Evolutionary conservation across 208 protist genomes (phyloP).

Genomic region (Trypanosoma caninum): DNA sequence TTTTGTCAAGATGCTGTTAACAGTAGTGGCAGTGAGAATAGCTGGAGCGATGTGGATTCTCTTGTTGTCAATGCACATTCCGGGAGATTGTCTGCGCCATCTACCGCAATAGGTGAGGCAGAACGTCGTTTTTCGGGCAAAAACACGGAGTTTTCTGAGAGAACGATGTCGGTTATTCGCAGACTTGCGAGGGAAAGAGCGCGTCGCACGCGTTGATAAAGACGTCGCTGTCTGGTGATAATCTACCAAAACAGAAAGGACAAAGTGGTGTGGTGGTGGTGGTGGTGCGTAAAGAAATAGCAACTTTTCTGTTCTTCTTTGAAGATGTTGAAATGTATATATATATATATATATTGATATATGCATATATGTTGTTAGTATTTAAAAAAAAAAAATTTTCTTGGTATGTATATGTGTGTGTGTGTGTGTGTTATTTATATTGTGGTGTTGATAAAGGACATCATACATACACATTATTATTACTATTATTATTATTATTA

Average conservation of each 20-base stretch:
- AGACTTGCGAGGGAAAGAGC: neutral
- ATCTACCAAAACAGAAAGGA: neutral
- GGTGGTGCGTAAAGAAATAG: neutral
- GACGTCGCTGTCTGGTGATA: neutral
- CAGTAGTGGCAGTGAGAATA: neutral
- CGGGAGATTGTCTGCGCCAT: neutral
- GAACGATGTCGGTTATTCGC: slow-evolving; percentile 1
- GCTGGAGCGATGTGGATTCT: too few relatives aligned
- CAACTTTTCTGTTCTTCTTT: neutral
- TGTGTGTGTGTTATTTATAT: neutral
- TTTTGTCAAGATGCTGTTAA: neutral
- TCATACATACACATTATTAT: too few relatives aligned
- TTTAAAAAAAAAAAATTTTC: neutral
- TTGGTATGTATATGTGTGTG: neutral
- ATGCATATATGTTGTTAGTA: neutral
- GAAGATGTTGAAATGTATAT: neutral
- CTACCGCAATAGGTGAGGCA: neutral
- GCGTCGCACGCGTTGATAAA: neutral
- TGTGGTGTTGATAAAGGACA: too few relatives aligned
- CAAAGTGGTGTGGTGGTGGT: neutral
- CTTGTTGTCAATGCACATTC: too few relatives aligned
- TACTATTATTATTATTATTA: too few relatives aligned
- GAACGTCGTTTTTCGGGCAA: neutral
- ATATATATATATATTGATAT: neutral
- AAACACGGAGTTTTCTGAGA: neutral